A percentile compares a stretch with the other conserved stretches of the same genome.
These are phyloP conservation scores for Proliferodiscus dingleyae DNA, from an alignment of 2,329 filamentous ascomycete species.

Conservation along the genomic window DNA sequence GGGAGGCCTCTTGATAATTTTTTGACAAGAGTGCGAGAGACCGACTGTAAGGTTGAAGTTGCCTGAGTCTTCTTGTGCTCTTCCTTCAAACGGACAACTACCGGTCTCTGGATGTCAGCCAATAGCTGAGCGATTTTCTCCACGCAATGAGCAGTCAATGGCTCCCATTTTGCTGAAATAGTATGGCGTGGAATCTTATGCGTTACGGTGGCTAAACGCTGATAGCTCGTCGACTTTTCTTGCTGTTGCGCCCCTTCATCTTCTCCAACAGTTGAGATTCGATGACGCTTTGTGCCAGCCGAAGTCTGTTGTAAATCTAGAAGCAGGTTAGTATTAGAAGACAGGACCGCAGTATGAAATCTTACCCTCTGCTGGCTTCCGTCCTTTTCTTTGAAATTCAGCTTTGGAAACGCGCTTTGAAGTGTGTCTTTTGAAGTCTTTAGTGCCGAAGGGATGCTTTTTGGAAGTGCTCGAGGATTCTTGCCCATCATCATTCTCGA, in stretches of 20 bases:
- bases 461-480: not conserved
- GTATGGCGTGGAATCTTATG: conserved; percentile 54
- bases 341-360: conserved; percentile 9
- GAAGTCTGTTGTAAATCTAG: conserved; percentile 4
- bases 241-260: conserved; percentile 4
- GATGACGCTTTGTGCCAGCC: conserved; percentile 2
- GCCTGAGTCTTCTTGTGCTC: conserved; percentile 40
- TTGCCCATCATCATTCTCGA: not conserved
- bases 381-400: conserved; percentile 8
- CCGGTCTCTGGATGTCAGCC: conserved; percentile 54
- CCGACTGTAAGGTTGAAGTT: conserved; percentile 47
- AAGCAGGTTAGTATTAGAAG: not conserved
- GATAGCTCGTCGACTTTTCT: conserved; percentile 33
- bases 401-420: conserved; percentile 3
- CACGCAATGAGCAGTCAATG: conserved; percentile 50
- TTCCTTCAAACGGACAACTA: conserved; percentile 51
- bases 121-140: conserved; percentile 52
- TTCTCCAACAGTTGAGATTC: conserved; percentile 1
- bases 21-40: conserved; percentile 50
- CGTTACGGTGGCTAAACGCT: conserved; percentile 46
- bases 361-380: conserved; percentile 12
- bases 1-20: conserved; percentile 57
- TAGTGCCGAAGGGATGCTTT: not conserved
- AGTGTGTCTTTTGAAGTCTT: not conserved
- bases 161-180: conserved; percentile 65